phyloP scores from a whole-genome alignment of 2,329 filamentous ascomycete species.

The Colletotrichum echinochloae region DNA sequence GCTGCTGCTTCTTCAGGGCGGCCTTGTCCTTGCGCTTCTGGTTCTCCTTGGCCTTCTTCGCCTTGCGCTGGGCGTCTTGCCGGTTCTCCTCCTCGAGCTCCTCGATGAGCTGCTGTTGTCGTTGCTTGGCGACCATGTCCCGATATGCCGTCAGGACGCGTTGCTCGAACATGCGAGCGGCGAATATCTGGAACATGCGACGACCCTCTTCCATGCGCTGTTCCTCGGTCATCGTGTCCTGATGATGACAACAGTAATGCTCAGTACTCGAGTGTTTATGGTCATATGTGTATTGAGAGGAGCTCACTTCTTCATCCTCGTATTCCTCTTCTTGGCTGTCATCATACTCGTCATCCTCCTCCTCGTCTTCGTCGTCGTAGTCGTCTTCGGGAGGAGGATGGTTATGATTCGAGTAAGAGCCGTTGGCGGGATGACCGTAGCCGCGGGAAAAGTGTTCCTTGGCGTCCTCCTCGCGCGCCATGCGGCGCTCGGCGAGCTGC shows the following conservation, averaged over 20 bases:
- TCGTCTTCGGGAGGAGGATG: constrained; percentile 83
- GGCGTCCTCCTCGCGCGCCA: constrained; percentile 95
- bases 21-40: constrained; percentile 97
- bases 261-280: constrained; percentile 53
- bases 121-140: constrained; percentile 94
- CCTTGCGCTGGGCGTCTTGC: constrained; percentile 82
- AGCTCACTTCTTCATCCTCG: constrained; percentile 65
- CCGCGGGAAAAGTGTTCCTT: constrained; percentile 73
- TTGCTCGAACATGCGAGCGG: constrained; percentile 99
- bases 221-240: constrained; percentile 98
- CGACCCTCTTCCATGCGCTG: constrained; percentile 99
- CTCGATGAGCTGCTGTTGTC: constrained; percentile 89
- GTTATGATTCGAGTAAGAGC: constrained; percentile 72
- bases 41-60: constrained; percentile 93
- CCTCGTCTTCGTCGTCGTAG: constrained; percentile 75
- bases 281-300: constrained; percentile 42
- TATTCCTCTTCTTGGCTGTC: constrained; percentile 69
- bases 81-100: constrained; percentile 89
- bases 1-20: constrained; percentile 85
- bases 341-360: constrained; percentile 65
- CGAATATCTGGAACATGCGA: constrained; percentile 99
- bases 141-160: constrained; percentile 96
- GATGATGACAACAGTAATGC: constrained; percentile 55
- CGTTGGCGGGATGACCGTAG: constrained; percentile 69
- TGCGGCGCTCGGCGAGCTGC: constrained; percentile 94